Conservation (phyloP, 169 alveolate species). For the Toxoplasma gondii region DNA sequence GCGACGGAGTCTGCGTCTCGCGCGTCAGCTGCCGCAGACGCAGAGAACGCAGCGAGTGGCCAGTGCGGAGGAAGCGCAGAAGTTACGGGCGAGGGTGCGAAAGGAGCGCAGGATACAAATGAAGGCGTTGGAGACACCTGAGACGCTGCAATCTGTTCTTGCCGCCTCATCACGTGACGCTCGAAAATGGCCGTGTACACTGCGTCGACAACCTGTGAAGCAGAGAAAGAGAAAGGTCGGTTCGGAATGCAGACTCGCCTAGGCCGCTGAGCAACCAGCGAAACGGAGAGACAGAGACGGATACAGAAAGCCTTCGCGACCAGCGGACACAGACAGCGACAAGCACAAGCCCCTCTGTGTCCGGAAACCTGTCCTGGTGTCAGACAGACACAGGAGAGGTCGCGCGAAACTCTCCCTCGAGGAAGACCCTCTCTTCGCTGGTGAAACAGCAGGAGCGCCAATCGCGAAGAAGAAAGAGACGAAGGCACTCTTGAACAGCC, state of each 20-base stretch:
- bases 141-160: not conserved
- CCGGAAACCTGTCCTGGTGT: too few relatives aligned
- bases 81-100: not conserved
- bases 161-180: not conserved
- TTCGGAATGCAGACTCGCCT: not conserved
- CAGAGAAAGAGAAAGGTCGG: not conserved
- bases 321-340: not conserved
- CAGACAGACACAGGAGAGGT: too few relatives aligned
- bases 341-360: too few relatives aligned
- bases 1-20: not conserved
- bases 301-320: not conserved
- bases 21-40: not conserved
- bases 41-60: conserved; percentile 2
- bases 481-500: too few relatives aligned
- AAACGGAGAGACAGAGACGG: too few relatives aligned
- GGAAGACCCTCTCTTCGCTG: too few relatives aligned
- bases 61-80: not conserved
- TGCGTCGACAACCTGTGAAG: not conserved
- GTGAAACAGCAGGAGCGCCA: too few relatives aligned
- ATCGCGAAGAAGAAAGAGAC: too few relatives aligned
- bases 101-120: too few relatives aligned
- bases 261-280: too few relatives aligned
- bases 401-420: too few relatives aligned
- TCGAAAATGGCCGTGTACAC: not conserved
- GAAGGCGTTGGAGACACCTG: not conserved